Evolutionary conservation across 306 rosid genomes (phyloP).

Genomic region (Trifolium repens): DNA sequence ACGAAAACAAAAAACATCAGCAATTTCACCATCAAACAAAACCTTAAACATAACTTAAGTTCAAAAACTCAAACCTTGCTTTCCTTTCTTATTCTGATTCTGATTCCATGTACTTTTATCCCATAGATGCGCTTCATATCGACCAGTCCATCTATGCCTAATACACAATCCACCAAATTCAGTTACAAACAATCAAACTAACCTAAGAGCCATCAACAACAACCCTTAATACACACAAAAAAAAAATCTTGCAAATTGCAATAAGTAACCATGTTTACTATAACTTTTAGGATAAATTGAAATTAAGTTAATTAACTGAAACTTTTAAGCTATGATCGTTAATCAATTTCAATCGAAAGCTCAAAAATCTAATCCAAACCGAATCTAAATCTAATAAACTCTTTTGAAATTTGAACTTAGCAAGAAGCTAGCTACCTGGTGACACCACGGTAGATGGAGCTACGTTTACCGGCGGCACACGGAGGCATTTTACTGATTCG

Average conservation of each 20-base stretch:
- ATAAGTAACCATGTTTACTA: background rate
- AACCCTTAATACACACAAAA: background rate
- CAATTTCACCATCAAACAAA: constrained; percentile 26
- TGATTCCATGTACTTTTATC: constrained; percentile 99
- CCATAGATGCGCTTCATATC: constrained; percentile 99
- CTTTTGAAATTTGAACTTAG: background rate
- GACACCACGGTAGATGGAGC: constrained; percentile 98
- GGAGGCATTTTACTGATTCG: constrained; percentile 99
- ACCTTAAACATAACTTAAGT: background rate
- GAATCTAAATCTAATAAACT: background rate
- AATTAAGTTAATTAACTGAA: background rate
- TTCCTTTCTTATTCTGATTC: constrained; percentile 98
- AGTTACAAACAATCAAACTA: constrained; percentile 2
- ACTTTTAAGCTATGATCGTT: background rate
- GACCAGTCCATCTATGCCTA: constrained; percentile 99
- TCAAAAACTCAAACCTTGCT: constrained; percentile 69
- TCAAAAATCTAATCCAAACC: background rate
- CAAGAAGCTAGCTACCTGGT: constrained; percentile 61
- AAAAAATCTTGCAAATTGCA: too few species aligned
- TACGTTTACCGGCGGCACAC: constrained; percentile 94
- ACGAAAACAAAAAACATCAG: constrained; percentile 48
- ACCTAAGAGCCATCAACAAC: background rate
- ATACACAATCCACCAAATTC: constrained; percentile 37
- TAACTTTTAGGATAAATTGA: background rate
- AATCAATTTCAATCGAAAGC: background rate